Evolutionary conservation across 352 stramenopile genomes (phyloP), one percentile per base, ranked within the genome.

Genomic region (Globisporangium apiculatum): DNA sequence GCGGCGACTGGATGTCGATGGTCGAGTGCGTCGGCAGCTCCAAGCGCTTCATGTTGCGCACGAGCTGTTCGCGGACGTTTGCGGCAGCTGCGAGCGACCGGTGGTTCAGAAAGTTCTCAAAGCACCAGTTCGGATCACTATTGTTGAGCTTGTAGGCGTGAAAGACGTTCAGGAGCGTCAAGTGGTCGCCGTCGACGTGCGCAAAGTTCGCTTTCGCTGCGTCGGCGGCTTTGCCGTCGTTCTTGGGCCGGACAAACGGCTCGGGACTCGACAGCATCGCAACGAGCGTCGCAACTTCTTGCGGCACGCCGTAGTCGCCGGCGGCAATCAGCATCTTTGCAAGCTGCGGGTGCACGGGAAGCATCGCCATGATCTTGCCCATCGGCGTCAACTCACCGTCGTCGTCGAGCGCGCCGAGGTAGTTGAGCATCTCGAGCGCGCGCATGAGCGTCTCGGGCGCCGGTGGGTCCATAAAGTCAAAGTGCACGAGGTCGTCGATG

Each of bases 381-480:
- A 97, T 71, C 4, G 86, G 67, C 10, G 97, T 99, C 18, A 99
- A 76, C 40, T 98, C 87, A 37, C 97, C 97, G 49, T 99, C 96
- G 57, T 99, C 97, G 66, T 99, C 95, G 4, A 99, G 64, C 15
- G 97, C 97, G 48, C 96, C 97, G 0, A 99, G 72, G 61, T 99
- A 99, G 71, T 99, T 98, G 46, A 99, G 76, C 69, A 98, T 88
- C 69, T 99, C 97, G 41, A 99, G 71, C 38, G 97, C 96, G 68
- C 97, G 81, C 94, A 99, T 99, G 17, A 99, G 72, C 35, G 97
- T 99, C 68, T 99, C 96, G 0, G 97, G 95, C 7, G 97, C 96
- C 17, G 97, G 97, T 38, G 97, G 97, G 66, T 99, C 97, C 95
- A 99, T 99, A 63, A 99, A 99, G 83, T 99, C 97, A 66, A 99